Evolutionary conservation across 768 basidiomycete genomes (phyloP), one percentile per base, ranked within the genome.

Genomic region (Psilocybe cyanescens): DNA sequence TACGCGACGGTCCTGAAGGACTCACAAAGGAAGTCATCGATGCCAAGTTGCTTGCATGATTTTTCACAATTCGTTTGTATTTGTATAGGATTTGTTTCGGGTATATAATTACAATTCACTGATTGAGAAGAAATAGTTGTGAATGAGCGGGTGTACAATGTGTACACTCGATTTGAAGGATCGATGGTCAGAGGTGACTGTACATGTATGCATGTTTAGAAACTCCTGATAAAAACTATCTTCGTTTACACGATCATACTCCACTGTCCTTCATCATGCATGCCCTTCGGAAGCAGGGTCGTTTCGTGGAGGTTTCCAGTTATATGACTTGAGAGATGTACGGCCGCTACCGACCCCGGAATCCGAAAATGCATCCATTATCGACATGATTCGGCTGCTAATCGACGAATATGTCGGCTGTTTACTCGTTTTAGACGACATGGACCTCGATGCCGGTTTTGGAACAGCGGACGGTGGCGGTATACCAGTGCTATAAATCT

Each of bases 1-100:
- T 95, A 33, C 76, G 87, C 29, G 95, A 97, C 58, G 94, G 92
- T 0, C 82, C 89, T 2, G 95, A 96, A 65, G 82, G 85, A 47
- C 78, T 97, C 30, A 95, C 94, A 19, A 88, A 87, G 69, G 85
- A 90, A 37, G 72, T 68, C 8, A 81, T 97, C 46, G 87, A 96
- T 65, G 74, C 84, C 8, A 85, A 86, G 35, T 72, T 79, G 17
- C 57, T 62, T 30, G 55, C 51, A 39, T 62, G n/a, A 62, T 49
- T 55, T 8, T 24, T 9, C 11, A 9, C 24, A 31, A 50, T 24
- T 9, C n/a, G 5, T 41, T 31, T 55, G 24, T 39, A 29, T 37
- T 33, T 60, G 55, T 55, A 60, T 37, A 37, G 55, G 31, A 19
- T 49, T 47, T 49, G 9, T 49, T n/a, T 33, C 33, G 59, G 48